phyloP scores from a whole-genome alignment of 1,139 yeast genomes.

The Yarrowia galli region DNA sequence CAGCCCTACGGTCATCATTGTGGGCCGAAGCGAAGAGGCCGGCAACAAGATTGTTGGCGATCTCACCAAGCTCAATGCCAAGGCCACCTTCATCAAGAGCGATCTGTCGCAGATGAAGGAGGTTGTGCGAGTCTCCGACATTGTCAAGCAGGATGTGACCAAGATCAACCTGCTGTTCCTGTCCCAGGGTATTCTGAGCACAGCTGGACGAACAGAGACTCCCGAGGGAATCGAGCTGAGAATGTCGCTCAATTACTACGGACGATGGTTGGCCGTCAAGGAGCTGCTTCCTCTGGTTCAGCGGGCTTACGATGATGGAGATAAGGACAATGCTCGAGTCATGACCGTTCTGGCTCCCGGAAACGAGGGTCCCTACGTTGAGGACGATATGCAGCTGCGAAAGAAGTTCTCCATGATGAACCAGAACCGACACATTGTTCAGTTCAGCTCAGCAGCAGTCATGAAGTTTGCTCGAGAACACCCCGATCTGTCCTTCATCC shows the following conservation, averaged over 20 bases:
- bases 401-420: constrained; percentile 41
- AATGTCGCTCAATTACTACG: constrained; percentile 47
- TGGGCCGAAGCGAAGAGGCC: constrained; percentile 47
- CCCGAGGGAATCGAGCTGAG: constrained; percentile 48
- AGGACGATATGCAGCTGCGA: constrained; percentile 46
- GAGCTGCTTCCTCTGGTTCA: constrained; percentile 46
- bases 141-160: constrained; percentile 44
- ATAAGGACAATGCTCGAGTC: constrained; percentile 47
- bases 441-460: constrained; percentile 45
- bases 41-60: constrained; percentile 44
- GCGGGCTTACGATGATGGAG: constrained; percentile 43
- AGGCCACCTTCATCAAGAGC: constrained; percentile 45
- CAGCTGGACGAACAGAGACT: constrained; percentile 45
- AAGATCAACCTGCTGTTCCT: constrained; percentile 47
- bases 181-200: constrained; percentile 45
- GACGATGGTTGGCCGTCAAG: constrained; percentile 46
- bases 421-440: constrained; percentile 42
- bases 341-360: constrained; percentile 48
- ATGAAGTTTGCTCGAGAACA: constrained; percentile 45
- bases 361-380: constrained; percentile 43
- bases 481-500: constrained; percentile 47
- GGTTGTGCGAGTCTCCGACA: constrained; percentile 44
- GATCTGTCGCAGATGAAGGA: constrained; percentile 46
- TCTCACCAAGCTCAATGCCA: constrained; percentile 45
- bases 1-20: constrained; percentile 48